Conservation (phyloP, 176 grass and related monocot genomes). For the Aechmea fasciata region DNA sequence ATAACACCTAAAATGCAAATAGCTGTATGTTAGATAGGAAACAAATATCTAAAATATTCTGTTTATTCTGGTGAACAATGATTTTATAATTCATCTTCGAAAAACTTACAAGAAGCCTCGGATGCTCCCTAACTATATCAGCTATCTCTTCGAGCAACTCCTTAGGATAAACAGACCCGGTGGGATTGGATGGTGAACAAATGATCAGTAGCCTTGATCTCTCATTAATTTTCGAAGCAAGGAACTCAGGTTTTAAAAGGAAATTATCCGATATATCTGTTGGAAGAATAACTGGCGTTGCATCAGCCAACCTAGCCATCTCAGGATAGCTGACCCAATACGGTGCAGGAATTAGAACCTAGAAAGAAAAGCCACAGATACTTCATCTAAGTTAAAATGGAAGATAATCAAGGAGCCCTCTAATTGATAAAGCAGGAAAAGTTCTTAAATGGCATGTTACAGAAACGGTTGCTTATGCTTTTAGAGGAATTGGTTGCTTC, state of each 20-base stretch:
- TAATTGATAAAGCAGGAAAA: no score
- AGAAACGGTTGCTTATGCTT: no score
- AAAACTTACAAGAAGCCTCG: conserved; percentile 71
- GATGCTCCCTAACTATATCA: conserved; percentile 75
- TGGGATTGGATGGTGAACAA: conserved; percentile 96
- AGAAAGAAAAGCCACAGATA: neutral
- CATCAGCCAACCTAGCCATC: conserved; percentile 81
- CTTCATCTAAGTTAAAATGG: neutral
- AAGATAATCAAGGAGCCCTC: neutral
- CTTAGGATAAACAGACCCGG: conserved; percentile 87
- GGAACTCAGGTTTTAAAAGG: conserved; percentile 51
- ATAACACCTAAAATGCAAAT: conserved; percentile 53
- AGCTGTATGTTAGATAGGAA: neutral
- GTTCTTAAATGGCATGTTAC: no score
- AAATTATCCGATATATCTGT: conserved; percentile 82
- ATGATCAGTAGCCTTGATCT: conserved; percentile 83
- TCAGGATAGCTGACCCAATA: conserved; percentile 96
- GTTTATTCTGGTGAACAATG: neutral
- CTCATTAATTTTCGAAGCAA: conserved; percentile 66
- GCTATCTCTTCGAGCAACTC: conserved; percentile 79
- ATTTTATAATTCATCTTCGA: no score
- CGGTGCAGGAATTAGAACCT: conserved; percentile 89
- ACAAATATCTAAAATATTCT: neutral
- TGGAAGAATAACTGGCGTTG: conserved; percentile 67
- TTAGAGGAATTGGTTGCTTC: no score